A percentile compares a stretch with the other conserved stretches of the same genome.
Evolutionary conservation across 768 basidiomycete genomes (phyloP).

Genomic region (Phaeotremella skinneri): DNA sequence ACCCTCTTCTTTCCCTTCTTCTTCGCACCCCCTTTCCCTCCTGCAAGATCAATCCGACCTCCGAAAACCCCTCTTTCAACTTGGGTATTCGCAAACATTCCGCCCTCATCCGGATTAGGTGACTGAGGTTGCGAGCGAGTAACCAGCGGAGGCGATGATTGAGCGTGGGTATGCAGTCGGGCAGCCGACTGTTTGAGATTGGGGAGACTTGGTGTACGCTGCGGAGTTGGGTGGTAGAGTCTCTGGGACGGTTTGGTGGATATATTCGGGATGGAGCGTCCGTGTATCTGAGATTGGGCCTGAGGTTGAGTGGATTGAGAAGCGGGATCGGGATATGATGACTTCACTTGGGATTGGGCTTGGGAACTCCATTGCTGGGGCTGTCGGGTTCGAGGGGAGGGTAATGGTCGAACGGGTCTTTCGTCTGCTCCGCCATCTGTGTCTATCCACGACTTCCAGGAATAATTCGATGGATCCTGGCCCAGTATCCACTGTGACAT

Average conservation of each 20-base stretch:
- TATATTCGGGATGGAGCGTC: too few species aligned
- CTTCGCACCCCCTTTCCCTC: constrained; percentile 29
- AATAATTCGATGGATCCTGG: constrained; percentile 6
- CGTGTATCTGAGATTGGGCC: not conserved
- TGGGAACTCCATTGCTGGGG: not conserved
- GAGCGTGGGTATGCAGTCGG: too few species aligned
- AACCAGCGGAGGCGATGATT: constrained; percentile 1
- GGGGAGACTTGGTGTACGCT: too few species aligned
- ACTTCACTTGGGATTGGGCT: not conserved
- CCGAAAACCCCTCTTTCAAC: constrained; percentile 38
- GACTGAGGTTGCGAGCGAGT: not conserved
- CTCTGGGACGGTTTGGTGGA: too few species aligned
- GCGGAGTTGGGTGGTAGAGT: too few species aligned
- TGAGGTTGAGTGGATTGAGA: not conserved
- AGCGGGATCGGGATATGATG: not conserved
- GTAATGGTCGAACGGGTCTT: constrained; percentile 20
- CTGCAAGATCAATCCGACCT: too few species aligned
- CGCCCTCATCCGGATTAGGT: constrained; percentile 4
- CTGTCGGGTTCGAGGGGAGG: constrained; percentile 3
- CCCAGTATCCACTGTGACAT: constrained; percentile 11
- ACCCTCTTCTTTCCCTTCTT: constrained; percentile 32
- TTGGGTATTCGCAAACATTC: constrained; percentile 24
- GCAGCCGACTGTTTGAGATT: too few species aligned
- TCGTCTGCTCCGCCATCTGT: not conserved
- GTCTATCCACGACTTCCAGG: constrained; percentile 15